Base-by-base conservation (phyloP, 768 basidiomycete species). In the Boletus subcaerulescens region DNA sequence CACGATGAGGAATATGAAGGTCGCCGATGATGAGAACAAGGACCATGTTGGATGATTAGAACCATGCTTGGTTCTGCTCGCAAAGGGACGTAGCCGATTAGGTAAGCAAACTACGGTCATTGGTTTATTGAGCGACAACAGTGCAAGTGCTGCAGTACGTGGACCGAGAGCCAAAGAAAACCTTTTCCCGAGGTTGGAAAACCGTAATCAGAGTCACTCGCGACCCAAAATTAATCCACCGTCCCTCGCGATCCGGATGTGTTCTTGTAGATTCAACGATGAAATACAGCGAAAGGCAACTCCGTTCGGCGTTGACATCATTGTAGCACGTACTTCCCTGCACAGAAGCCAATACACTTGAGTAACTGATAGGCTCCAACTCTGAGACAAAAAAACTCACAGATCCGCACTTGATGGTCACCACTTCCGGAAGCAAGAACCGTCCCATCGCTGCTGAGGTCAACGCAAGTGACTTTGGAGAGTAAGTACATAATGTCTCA, bases 1-100 rank as follows among this genome's bases (percentile, higher is more conserved):
- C 78, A 42, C 91, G 77, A 69, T 92, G 88, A 1, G 97, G 97
- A 66, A 98, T 98, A 71, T 98, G 95, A 20, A 98, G 82, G 77
- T 99, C 97, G 48, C 96, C 96, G 60, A 98, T 93, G 65, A 97
- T 85, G 53, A 98, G 89, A 40, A 99, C 96, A 60, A 98, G 88
- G 86, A 96, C 69, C 69, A 71, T 71, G 59, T 53, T 71, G 63
- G 55, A 58, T 4, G 54, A 59, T 39, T 48, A 45, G 17, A 51
- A 55, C 36, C 38, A 33, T 13, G 29, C 32, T 24, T 40, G 29
- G 17, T 12, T 14, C 14, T 5, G 26, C 8, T 31, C 26, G 35
- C 40, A 5, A 5, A 32, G 1, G 8, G 29, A 47, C 36, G 52
- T 44, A 46, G 9, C 46, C 10, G 3, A 59, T 68, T 68, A 68